Base-by-base conservation (phyloP, 2,329 filamentous ascomycete species). In the Cladorrhinum sp. region DNA sequence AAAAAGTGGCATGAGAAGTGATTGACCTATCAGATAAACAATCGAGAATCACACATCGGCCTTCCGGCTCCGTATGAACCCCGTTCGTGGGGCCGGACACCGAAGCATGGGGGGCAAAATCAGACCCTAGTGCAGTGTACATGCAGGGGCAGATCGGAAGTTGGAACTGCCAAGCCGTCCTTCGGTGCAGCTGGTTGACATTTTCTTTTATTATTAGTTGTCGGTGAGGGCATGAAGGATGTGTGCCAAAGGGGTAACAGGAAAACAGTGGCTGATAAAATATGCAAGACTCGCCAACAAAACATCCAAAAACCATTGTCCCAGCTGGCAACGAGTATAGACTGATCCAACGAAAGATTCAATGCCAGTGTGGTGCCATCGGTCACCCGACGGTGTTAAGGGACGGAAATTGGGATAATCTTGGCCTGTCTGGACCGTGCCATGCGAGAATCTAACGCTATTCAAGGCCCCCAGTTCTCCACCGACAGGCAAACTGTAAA, bases 361-460 rank as follows among this genome's bases (percentile, higher is more conserved):
- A 45, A 16, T 18, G 41, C 8, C 16, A 45, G 41, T 6, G 41
- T 45, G 41, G 53, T 56, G 29, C 53, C 53, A 56, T 49, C 53
- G 23, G 53, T 56, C 53, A 49, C 23, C 38, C 53, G 53, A 56
- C 53, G 22, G 53, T 20, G 38, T 56, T 32, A 48, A 25, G 29
- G 24, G 13, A 45, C 53, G 53, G 53, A 55, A 55, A 55, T 55
- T 55, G 53, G 29, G 10, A 29, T 29, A 9, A 12, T 12, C 50
- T 36, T 36, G n/a, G 20, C 50, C 6, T 18, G 7, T 53, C 25
- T 53, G 25, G 41, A 45, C 41, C 49, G 49, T 22, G 18, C 45
- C 45, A 50, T 22, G 45, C 18, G 45, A 22, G 18, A 50, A 24
- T 50, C 18, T 18, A 50, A 24, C 22, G 45, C 52, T 24, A 55